phyloP scores from a whole-genome alignment of 148 eudicot species.

The Euryodendron excelsum region DNA sequence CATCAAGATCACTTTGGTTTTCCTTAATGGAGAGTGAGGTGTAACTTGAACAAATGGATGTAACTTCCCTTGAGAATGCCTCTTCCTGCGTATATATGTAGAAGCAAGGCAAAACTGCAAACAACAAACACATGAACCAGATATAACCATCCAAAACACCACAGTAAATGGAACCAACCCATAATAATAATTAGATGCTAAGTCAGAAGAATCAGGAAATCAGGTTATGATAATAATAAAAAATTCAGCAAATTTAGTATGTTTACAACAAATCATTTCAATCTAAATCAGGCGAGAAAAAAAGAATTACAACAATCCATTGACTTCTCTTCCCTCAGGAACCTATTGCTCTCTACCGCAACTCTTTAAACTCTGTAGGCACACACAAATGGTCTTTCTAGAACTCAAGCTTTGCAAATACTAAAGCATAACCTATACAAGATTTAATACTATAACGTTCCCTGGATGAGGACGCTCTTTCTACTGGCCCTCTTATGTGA shows the following conservation, averaged over 20 bases:
- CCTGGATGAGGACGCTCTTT: neutral
- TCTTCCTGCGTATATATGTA: slow-evolving; percentile 61
- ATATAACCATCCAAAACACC: slow-evolving; percentile 3
- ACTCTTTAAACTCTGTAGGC: neutral
- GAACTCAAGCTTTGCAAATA: neutral
- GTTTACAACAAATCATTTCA: neutral
- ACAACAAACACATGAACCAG: slow-evolving; percentile 16
- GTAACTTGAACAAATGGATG: slow-evolving; percentile 34
- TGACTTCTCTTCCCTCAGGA: neutral
- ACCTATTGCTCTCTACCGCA: neutral
- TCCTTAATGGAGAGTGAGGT: slow-evolving; percentile 38
- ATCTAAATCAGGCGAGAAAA: neutral
- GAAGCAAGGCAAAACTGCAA: slow-evolving; percentile 87
- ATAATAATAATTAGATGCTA: neutral
- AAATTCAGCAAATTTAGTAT: neutral
- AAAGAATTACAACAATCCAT: neutral
- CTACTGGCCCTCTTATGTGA: neutral
- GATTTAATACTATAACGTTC: neutral
- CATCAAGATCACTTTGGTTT: slow-evolving; percentile 35
- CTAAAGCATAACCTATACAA: neutral
- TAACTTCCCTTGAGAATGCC: slow-evolving; percentile 34
- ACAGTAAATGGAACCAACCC: neutral
- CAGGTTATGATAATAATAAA: neutral
- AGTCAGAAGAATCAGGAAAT: neutral
- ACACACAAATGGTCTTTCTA: neutral